phyloP scores from a whole-genome alignment of 805 yeast species.

The Saccharomycopsis fermentans region DNA sequence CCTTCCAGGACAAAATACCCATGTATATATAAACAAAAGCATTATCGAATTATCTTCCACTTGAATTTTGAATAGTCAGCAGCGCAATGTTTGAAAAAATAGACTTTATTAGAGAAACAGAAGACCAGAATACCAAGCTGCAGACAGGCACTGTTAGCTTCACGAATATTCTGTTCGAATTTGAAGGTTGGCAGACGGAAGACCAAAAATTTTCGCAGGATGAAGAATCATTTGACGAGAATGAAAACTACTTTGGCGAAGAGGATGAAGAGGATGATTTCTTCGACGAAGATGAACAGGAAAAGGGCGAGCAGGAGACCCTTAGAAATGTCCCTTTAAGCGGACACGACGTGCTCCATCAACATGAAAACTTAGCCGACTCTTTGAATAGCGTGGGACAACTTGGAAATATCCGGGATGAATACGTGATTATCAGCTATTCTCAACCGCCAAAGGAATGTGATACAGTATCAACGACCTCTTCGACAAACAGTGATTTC shows the following conservation, averaged over 20 bases:
- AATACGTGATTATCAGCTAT: background rate
- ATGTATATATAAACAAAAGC: too few species aligned
- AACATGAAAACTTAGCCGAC: background rate
- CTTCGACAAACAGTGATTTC: background rate
- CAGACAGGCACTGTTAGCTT: background rate
- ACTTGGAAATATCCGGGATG: background rate
- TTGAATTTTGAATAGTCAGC: too few species aligned
- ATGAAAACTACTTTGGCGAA: background rate
- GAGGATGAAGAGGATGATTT: background rate
- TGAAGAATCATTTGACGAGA: background rate
- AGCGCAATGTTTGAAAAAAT: background rate
- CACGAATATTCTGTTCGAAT: slow-evolving; percentile 5
- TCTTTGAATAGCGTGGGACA: background rate
- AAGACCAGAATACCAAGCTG: background rate
- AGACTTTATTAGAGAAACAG: background rate
- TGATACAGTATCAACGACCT: background rate
- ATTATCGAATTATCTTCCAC: too few species aligned
- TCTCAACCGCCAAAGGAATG: background rate
- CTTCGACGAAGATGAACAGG: slow-evolving; percentile 1
- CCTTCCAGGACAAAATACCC: too few species aligned
- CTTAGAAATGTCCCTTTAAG: background rate
- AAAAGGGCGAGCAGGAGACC: background rate
- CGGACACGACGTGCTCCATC: background rate
- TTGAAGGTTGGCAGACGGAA: slow-evolving; percentile 13
- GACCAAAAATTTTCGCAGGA: background rate